These are phyloP conservation scores for Pneumocystis canis DNA, from an alignment of 1,139 yeast species.

Conservation along the genomic window DNA sequence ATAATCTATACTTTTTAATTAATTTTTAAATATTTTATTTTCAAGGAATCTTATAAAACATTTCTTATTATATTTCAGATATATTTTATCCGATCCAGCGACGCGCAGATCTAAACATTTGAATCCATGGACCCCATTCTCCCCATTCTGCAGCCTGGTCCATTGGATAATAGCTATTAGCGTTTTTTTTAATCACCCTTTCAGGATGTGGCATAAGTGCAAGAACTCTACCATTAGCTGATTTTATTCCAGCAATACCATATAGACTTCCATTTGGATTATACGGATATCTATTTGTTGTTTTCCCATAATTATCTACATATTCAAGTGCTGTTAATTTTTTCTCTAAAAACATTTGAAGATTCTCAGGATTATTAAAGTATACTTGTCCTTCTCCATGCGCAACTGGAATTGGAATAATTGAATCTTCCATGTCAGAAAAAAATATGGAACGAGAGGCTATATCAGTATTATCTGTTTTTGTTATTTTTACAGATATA, in stretches of 20 bases:
- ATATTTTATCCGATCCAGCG: conserved; percentile 64
- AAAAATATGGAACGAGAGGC: conserved; percentile 49
- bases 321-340: conserved; percentile 36
- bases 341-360: conserved; percentile 25
- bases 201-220: conserved; percentile 99
- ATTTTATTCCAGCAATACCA: conserved; percentile 84
- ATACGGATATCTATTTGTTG: conserved; percentile 72
- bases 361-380: conserved; percentile 34
- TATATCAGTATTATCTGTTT: conserved; percentile 35
- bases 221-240: conserved; percentile 84
- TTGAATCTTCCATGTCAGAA: conserved; percentile 80
- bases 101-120: conserved; percentile 85
- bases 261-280: conserved; percentile 94
- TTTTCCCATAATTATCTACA: conserved; percentile 79
- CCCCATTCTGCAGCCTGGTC: conserved; percentile 54
- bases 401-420: conserved; percentile 91
- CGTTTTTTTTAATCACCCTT: conserved; percentile 73
- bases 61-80: conserved; percentile 25
- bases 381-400: conserved; percentile 96
- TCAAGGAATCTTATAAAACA: neutral
- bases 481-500: conserved; percentile 67
- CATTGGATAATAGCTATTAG: conserved; percentile 81
- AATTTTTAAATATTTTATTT: neutral
- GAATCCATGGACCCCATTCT: conserved; percentile 84
- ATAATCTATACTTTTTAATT: neutral